Percentiles rank a stretch among this genome's conserved stretches.
Evolutionary conservation across 1,284 basidiomycete species (phyloP).

Genomic region (Cerrena zonata): DNA sequence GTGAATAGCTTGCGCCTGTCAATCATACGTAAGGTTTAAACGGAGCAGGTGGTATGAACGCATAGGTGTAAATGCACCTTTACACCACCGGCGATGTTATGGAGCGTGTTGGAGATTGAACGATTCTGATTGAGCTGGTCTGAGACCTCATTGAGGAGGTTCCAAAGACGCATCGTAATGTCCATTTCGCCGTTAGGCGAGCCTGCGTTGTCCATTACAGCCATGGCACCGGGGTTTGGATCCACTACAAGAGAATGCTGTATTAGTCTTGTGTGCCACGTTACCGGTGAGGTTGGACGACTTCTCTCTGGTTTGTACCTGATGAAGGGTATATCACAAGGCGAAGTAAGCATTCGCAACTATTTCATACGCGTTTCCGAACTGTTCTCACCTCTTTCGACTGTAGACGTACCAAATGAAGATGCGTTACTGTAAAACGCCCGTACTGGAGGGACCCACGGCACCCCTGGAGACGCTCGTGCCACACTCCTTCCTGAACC

Average conservation of each 20-base stretch:
- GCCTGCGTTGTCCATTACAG: conserved; percentile 4
- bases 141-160: conserved; percentile 70
- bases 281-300: not conserved
- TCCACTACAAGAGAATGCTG: too few species aligned
- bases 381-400: not conserved
- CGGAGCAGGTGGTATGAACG: too few species aligned
- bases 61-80: conserved; percentile 52
- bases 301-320: not conserved
- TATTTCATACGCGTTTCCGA: too few species aligned
- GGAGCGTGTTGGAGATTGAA: conserved; percentile 49
- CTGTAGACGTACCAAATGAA: not conserved
- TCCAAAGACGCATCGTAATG: conserved; percentile 66
- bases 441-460: not conserved
- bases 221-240: conserved; percentile 2
- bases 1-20: conserved; percentile 59
- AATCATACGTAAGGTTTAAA: too few species aligned
- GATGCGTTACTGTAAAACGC: not conserved
- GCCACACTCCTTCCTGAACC: too few species aligned
- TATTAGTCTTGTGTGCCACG: not conserved
- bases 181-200: conserved; percentile 32
- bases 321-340: too few species aligned
- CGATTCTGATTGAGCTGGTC: conserved; percentile 83
- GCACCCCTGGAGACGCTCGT: not conserved
- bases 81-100: conserved; percentile 66
- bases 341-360: too few species aligned